These are phyloP conservation scores for Fusarium nodosum DNA, from an alignment of 2,329 filamentous ascomycete species.

Conservation along the genomic window DNA sequence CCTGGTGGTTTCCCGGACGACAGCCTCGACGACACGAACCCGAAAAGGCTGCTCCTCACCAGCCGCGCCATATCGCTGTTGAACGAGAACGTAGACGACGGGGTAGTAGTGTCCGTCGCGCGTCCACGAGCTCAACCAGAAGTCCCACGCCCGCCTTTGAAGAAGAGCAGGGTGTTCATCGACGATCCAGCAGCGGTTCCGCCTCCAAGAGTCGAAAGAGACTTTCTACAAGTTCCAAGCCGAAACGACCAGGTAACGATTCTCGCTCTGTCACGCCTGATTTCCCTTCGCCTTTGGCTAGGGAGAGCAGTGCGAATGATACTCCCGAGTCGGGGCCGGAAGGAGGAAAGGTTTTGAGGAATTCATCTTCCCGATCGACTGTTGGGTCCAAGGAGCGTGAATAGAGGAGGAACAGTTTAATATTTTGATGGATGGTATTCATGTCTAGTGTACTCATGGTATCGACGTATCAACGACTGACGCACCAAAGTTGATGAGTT, in stretches of 20 bases:
- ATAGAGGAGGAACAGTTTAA: not conserved
- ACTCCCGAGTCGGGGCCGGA: slow-evolving; percentile 44
- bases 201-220: slow-evolving; percentile 67
- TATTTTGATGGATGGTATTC: slow-evolving; percentile 8
- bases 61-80: slow-evolving; percentile 59
- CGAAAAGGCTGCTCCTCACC: slow-evolving; percentile 55
- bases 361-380: slow-evolving; percentile 43
- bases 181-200: slow-evolving; percentile 64
- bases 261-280: slow-evolving; percentile 69
- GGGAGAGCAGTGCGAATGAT: slow-evolving; percentile 58
- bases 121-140: slow-evolving; percentile 66
- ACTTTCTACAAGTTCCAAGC: slow-evolving; percentile 58
- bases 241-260: slow-evolving; percentile 62
- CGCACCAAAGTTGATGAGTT: slow-evolving; percentile 7
- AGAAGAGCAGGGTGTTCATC: slow-evolving; percentile 58
- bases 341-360: slow-evolving; percentile 44
- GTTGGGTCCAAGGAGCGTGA: slow-evolving; percentile 38
- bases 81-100: slow-evolving; percentile 64
- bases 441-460: not conserved
- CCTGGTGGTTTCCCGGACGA: slow-evolving; percentile 88
- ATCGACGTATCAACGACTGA: not conserved
- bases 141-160: slow-evolving; percentile 65
- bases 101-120: slow-evolving; percentile 66
- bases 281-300: slow-evolving; percentile 65
- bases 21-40: slow-evolving; percentile 53